These are phyloP conservation scores for Saraca asoca DNA, from an alignment of 331 rosid genomes.

Conservation along the genomic window DNA sequence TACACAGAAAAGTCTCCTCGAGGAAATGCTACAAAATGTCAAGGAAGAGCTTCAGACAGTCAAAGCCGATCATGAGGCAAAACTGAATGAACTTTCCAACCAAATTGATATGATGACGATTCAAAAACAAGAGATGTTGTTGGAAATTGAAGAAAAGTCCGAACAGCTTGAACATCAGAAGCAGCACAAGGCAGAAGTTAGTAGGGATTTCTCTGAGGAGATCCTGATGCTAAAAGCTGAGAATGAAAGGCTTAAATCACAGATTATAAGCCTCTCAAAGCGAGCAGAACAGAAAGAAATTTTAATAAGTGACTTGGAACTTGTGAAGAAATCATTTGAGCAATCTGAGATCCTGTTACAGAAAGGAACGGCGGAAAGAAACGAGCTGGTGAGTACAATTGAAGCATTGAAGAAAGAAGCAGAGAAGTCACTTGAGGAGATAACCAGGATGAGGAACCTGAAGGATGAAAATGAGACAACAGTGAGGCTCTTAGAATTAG, in stretches of 20 bases:
- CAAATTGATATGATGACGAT: slow-evolving; percentile 51
- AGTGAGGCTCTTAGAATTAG: slow-evolving; percentile 48
- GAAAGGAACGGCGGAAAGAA: slow-evolving; percentile 56
- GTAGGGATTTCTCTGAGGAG: slow-evolving; percentile 59
- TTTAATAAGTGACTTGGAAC: slow-evolving; percentile 52
- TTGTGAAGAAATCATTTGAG: slow-evolving; percentile 50
- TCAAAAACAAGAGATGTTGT: slow-evolving; percentile 51
- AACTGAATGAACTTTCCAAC: slow-evolving; percentile 52
- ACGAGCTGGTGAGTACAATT: slow-evolving; percentile 52
- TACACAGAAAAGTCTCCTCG: slow-evolving; percentile 56
- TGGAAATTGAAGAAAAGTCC: slow-evolving; percentile 66
- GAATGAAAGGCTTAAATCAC: slow-evolving; percentile 56
- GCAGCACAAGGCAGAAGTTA: slow-evolving; percentile 51
- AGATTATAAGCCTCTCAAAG: slow-evolving; percentile 45
- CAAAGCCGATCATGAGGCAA: slow-evolving; percentile 48
- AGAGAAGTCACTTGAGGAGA: slow-evolving; percentile 50
- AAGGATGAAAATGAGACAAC: slow-evolving; percentile 62
- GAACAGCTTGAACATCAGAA: slow-evolving; percentile 57
- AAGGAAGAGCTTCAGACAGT: slow-evolving; percentile 55
- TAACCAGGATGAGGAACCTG: slow-evolving; percentile 44
- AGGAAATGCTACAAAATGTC: slow-evolving; percentile 53
- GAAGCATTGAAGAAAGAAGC: slow-evolving; percentile 59
- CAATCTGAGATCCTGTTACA: slow-evolving; percentile 55
- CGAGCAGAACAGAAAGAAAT: slow-evolving; percentile 46
- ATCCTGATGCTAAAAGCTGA: slow-evolving; percentile 53